Base-by-base conservation (phyloP, 2,329 filamentous ascomycete genomes). In the Zymoseptoria pseudotritici region DNA sequence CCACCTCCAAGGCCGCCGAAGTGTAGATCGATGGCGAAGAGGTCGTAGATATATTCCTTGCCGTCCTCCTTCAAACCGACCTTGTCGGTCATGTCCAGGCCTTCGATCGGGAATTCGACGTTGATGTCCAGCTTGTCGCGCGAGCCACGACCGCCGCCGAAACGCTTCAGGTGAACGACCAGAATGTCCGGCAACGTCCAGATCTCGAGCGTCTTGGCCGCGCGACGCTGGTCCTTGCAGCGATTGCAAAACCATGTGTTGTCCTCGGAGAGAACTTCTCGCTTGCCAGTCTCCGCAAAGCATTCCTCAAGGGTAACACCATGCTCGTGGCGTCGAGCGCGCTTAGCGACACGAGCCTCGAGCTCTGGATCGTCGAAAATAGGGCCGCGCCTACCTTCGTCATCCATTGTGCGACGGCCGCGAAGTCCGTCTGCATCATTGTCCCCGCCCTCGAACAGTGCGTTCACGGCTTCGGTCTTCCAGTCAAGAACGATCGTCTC, bases 201-300 rank as follows among this genome's bases (percentile, higher is more conserved):
- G 19, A 99, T 83, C 71, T 97, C 92, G 57, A 99, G 91, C 70
- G 94, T 97, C 79, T 99, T 99, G 76, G 88, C 92, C 20, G 94
- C 94, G 61, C 91, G 87, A 17, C 91, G 86, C 69, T 96, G 88
- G 69, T 96, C 90, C 74, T 97, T 97, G 81, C 94, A 99, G 29
- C 91, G 85, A 59, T 91, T 93, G 71, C 94, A 99, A 73, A 95
- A 97, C 94, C 94, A 99, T 61, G 91, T 93, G 72, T 99, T 95
- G 71, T 95, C 89, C 73, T 97, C 91, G 0, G 93, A 97, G 4
- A 99, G 79, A 13, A 96, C 86, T 75, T 99, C 94, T 61, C 92
- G 89, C 72, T 93, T 93, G 71, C 94, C 90, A 67, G 96, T 97
- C 74, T 97, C 94, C 61, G 92, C 88, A 58, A 99, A 83, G 71